phyloP scores from a whole-genome alignment of 257 asterid species.

The Nicotiana knightiana region DNA sequence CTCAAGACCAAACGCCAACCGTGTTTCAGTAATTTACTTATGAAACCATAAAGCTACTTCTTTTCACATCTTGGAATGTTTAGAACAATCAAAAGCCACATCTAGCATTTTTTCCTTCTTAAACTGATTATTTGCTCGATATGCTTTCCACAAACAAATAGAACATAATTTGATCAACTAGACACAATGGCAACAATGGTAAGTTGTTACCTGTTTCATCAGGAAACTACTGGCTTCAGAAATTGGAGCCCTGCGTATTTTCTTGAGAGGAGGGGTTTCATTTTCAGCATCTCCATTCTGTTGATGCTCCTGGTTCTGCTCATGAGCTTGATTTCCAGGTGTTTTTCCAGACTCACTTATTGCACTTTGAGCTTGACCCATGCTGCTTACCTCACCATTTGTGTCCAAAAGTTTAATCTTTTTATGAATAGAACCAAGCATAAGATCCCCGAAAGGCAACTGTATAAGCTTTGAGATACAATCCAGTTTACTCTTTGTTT shows the following conservation, averaged over 20 bases:
- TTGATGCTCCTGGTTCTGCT: constrained; percentile 32
- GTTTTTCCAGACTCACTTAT: constrained; percentile 32
- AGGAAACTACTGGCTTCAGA: constrained; percentile 50
- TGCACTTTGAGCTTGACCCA: constrained; percentile 27
- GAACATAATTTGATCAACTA: background rate
- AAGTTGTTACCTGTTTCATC: constrained; percentile 66
- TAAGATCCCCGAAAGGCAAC: constrained; percentile 85
- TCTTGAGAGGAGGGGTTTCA: constrained; percentile 57
- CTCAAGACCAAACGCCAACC: background rate
- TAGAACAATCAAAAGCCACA: background rate
- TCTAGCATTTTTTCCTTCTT: background rate
- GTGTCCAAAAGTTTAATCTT: constrained; percentile 40
- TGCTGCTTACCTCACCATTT: constrained; percentile 27
- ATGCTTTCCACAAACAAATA: background rate
- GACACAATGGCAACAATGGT: background rate
- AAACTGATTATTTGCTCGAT: background rate
- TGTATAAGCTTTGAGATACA: constrained; percentile 86
- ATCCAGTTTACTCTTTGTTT: constrained; percentile 74
- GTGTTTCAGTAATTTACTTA: background rate
- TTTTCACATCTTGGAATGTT: background rate
- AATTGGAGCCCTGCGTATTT: constrained; percentile 40
- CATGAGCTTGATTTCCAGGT: constrained; percentile 19
- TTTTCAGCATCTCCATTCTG: constrained; percentile 38
- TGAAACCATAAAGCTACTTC: background rate
- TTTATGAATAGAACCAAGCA: constrained; percentile 51